Conservation (phyloP, 202 grass and related monocot genomes). For the Zizania palustris region DNA sequence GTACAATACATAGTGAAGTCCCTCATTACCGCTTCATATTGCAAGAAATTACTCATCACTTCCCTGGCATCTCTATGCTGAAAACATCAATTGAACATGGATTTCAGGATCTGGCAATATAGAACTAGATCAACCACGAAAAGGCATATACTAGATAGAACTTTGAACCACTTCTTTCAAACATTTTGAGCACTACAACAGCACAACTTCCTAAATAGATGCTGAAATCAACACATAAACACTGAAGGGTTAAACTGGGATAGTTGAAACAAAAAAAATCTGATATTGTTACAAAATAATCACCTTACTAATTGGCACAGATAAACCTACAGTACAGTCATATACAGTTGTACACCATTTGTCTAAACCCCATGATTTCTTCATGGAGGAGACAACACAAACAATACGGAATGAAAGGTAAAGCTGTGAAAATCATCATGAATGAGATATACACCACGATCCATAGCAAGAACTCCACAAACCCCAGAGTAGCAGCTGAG, state of each 20-base stretch:
- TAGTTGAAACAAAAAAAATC: constrained; percentile 30
- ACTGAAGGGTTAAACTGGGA: constrained; percentile 28
- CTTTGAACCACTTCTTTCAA: not conserved
- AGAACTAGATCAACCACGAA: constrained; percentile 21
- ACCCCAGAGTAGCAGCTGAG: constrained; percentile 5
- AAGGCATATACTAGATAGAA: not conserved
- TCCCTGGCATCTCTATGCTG: not conserved
- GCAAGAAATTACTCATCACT: not conserved
- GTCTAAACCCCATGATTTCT: constrained; percentile 31
- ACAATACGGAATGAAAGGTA: constrained; percentile 29
- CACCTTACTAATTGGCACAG: constrained; percentile 41
- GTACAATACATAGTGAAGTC: not conserved
- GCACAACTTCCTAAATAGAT: not conserved
- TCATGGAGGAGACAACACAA: constrained; percentile 28
- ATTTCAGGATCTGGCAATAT: constrained; percentile 23
- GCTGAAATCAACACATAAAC: constrained; percentile 36
- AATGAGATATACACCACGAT: constrained; percentile 28
- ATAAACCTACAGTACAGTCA: constrained; percentile 37
- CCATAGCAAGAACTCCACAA: constrained; percentile 22
- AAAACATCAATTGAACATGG: not conserved
- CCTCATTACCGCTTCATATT: constrained; percentile 11
- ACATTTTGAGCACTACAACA: constrained; percentile 2
- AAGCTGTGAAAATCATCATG: constrained; percentile 43
- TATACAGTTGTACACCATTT: constrained; percentile 47
- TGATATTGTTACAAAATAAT: constrained; percentile 56